Conservation (phyloP, 148 eudicot species). For the Fallopia convolvulus region DNA sequence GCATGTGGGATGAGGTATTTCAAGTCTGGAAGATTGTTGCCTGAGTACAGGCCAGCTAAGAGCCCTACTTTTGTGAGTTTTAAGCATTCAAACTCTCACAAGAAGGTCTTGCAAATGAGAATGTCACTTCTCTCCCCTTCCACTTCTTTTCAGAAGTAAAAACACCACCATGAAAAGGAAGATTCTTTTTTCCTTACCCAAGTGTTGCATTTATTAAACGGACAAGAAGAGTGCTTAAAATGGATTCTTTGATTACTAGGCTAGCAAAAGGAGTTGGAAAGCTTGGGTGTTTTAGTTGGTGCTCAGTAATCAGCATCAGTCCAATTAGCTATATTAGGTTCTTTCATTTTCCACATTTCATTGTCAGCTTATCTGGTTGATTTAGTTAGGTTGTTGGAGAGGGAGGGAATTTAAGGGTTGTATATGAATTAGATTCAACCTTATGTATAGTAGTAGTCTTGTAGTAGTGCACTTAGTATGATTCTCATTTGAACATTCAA, state of each 20-base stretch:
- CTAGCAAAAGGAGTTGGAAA: neutral
- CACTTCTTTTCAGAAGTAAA: neutral
- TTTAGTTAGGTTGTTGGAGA: neutral
- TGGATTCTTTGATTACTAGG: slow-evolving; percentile 5
- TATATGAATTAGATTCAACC: slow-evolving; percentile 3
- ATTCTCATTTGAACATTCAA: neutral
- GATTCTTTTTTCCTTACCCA: neutral
- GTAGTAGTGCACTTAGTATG: neutral
- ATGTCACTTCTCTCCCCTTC: slow-evolving; percentile 14
- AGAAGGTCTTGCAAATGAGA: slow-evolving; percentile 37
- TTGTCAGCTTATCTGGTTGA: neutral
- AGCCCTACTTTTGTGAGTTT: slow-evolving; percentile 44
- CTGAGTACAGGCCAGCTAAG: slow-evolving; percentile 50
- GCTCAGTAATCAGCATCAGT: slow-evolving; percentile 1
- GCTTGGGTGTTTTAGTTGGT: neutral
- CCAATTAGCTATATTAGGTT: neutral
- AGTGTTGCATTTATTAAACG: neutral
- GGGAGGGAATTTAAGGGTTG: neutral
- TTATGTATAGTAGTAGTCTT: slow-evolving; percentile 1
- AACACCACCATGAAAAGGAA: slow-evolving; percentile 1
- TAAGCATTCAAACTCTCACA: slow-evolving; percentile 40
- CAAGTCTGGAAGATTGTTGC: slow-evolving; percentile 40
- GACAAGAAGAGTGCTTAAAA: slow-evolving; percentile 1
- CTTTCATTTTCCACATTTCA: neutral
- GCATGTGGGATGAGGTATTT: slow-evolving; percentile 57